These are phyloP conservation scores for Linnemannia schmuckeri DNA, from an alignment of 192 early-diverging fungal species.

Conservation along the genomic window DNA sequence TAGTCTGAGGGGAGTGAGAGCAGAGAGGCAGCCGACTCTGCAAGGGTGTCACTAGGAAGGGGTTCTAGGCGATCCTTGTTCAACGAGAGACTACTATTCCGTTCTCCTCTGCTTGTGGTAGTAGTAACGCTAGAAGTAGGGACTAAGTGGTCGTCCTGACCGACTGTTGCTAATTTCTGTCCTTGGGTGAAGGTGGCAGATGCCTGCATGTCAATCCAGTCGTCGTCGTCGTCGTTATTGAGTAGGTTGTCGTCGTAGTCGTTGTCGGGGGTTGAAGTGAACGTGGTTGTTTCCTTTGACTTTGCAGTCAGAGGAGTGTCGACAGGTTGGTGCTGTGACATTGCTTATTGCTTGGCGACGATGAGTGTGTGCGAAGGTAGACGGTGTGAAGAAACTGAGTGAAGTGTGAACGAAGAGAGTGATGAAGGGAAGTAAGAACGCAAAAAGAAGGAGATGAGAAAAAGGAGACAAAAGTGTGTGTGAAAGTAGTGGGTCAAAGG, in stretches of 20 bases:
- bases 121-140: neutral
- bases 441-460: neutral
- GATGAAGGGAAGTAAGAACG: neutral
- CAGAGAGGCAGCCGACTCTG: neutral
- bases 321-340: neutral
- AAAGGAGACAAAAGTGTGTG: neutral
- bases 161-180: neutral
- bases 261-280: neutral
- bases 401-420: neutral
- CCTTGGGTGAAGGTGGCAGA: neutral
- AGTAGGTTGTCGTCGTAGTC: neutral
- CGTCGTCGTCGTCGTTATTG: conserved; percentile 34
- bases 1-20: neutral
- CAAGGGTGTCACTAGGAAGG: neutral
- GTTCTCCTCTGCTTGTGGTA: too few relatives aligned
- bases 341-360: neutral
- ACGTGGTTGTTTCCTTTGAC: neutral
- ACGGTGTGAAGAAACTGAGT: neutral
- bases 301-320: neutral
- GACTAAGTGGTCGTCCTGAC: conserved; percentile 17
- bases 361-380: neutral
- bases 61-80: neutral
- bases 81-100: too few relatives aligned
- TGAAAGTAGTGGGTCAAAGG: neutral
- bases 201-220: conserved; percentile 49